Conservation (phyloP, 2,329 filamentous ascomycete genomes). For the Calonectria naviculata region DNA sequence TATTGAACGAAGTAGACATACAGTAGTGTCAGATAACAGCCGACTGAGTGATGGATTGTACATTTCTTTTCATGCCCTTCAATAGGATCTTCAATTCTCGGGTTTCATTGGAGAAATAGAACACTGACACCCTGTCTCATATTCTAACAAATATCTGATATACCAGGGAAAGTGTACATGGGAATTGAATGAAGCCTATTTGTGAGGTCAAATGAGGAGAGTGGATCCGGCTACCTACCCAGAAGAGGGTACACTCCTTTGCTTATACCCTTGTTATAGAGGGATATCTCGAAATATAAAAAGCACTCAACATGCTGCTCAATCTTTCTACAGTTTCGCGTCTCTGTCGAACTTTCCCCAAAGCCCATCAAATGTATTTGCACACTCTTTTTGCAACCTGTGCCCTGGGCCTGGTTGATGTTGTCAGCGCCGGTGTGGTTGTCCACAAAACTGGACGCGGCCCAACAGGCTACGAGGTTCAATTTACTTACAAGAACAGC, state of each 20-base stretch:
- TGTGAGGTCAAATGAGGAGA: too few species aligned
- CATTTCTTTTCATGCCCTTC: neutral
- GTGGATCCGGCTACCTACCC: too few species aligned
- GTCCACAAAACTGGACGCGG: neutral
- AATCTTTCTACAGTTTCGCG: neutral
- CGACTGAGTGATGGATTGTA: too few species aligned
- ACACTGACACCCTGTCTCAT: too few species aligned
- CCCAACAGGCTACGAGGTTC: neutral
- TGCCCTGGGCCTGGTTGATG: neutral
- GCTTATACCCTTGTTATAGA: neutral
- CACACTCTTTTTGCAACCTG: neutral
- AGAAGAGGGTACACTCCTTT: too few species aligned
- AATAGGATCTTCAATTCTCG: neutral
- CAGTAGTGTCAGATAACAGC: neutral
- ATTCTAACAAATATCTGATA: too few species aligned
- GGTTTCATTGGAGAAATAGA: neutral
- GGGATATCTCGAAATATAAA: neutral
- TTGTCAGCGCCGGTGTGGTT: neutral
- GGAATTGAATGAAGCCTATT: too few species aligned
- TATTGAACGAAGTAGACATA: too few species aligned
- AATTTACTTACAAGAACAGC: neutral
- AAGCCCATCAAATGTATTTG: too few species aligned
- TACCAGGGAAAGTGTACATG: too few species aligned
- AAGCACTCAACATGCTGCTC: neutral
- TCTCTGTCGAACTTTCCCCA: too few species aligned